Base-by-base conservation (phyloP, 192 early-diverging fungal species). In the Phycomyces nitens region DNA sequence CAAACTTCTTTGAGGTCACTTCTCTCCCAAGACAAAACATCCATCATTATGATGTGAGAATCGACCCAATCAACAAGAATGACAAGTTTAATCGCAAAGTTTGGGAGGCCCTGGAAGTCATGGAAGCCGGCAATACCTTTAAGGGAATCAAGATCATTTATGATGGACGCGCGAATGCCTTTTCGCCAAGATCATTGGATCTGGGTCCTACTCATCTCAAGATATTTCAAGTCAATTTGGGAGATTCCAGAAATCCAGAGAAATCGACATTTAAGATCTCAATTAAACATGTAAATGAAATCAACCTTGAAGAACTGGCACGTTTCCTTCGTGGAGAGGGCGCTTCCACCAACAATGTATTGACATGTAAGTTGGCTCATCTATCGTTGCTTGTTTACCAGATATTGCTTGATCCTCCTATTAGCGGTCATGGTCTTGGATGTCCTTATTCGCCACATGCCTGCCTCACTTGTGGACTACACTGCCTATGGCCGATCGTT, bases 1-100 rank as follows among this genome's bases (percentile, higher is more conserved):
- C 81, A 21, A 98, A 98, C 75, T 92, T 90, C 65, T 92, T 94
- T 66, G 86, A 89, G 55, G 71, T 98, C 29, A 74, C 68, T 26
- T 76, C 79, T 22, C 81, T 90, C 14, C 86, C 88, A 3, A 68
- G 81, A 15, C 76, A 66, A 0, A 83, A 84, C 5, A 82, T 98
- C n/a, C 81, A 89, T 71, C 96, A 97, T 62, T 98, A 96, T 76
- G 92, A 94, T 74, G 79, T 98, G 12, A 80, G 79, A 0, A 87
- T 97, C 26, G 73, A 71, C 1, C 91, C 92, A 7, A 86, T 49
- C 39, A 29, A 21, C 23, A 41, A 44, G 16, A 92, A 93, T 12
- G 85, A 88, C 2, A 80, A 84, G 4, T 86, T 94, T 39, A 87
- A 89, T 66, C 64, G 90, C 8, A 72, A 82, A 11, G 70, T 94